phyloP scores from a whole-genome alignment of 768 basidiomycete genomes.

The Boletellus ananiceps region DNA sequence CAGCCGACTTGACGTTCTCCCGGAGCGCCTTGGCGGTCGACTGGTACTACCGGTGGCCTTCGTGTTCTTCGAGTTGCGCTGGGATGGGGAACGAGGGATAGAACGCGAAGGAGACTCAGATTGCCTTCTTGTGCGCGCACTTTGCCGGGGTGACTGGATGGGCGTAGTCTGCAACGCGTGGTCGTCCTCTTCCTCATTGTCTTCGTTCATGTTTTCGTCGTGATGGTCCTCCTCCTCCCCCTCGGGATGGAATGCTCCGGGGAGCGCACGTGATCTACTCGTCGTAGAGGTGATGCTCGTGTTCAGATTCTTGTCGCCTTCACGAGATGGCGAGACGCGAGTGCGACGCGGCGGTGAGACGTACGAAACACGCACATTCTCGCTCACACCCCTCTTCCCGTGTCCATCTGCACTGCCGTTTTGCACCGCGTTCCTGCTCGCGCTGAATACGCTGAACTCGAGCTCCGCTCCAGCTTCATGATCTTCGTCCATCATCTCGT shows the following conservation, averaged over 20 bases:
- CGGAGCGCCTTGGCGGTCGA: background rate
- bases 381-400: background rate
- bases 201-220: conserved; percentile 11
- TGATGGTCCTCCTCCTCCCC: conserved; percentile 32
- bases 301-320: conserved; percentile 11
- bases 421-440: conserved; percentile 1
- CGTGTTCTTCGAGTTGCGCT: conserved; percentile 6
- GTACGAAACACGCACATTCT: background rate
- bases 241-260: conserved; percentile 44
- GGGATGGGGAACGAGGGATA: conserved; percentile 10
- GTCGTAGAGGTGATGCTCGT: conserved; percentile 8
- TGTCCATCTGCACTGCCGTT: background rate
- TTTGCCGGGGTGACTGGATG: conserved; percentile 12
- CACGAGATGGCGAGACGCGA: conserved; percentile 9
- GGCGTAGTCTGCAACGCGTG: conserved; percentile 4
- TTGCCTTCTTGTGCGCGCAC: conserved; percentile 8
- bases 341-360: conserved; percentile 8
- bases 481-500: conserved; percentile 11
- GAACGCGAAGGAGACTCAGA: conserved; percentile 13
- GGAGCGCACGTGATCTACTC: conserved; percentile 32
- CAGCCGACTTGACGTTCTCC: conserved; percentile 7
- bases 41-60: background rate
- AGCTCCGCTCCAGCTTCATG: conserved; percentile 3
- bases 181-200: conserved; percentile 23
- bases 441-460: conserved; percentile 22